Evolutionary conservation across 768 basidiomycete genomes (phyloP), one percentile per base, ranked within the genome.

Genomic region (Collybiopsis luxurians): DNA sequence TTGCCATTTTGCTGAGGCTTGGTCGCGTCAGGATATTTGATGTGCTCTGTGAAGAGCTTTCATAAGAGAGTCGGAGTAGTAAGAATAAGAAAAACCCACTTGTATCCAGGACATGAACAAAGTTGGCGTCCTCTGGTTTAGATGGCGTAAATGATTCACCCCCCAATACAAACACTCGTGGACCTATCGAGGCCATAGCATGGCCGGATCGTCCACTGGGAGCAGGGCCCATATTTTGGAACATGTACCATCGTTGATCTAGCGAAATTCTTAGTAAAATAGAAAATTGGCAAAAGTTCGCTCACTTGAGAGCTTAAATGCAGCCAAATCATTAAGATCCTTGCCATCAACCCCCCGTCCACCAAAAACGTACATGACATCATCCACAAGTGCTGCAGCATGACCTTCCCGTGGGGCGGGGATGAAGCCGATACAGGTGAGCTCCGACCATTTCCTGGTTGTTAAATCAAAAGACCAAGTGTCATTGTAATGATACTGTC

Each of bases 181-280:
- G 82, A 28, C 92, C 93, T 67, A 90, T 87, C 12, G 92, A 86
- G 6, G 95, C 93, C 95, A 99, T 96, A n/a, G 96, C 92, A 72
- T 99, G 97, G 1, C 97, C 97, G 9, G 93, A 95, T 49, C 97
- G 83, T 2, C 93, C 92, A 39, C 80, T 87, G 0, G 97, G 97
- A 15, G 92, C 84, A 17, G 96, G 96, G 0, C 97, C 97, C 97
- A 99, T 99, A 67, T 98, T 97, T 72, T 98, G 95, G 78, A 99
- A 99, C 93, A 95, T 98, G 74, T 95, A 99, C 97, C 97, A 99
- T 63, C 97, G 82, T 66, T 94, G 92, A 71, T 95, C 96, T 98
- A 68, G 28, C 45, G 43, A 17, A 10, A 24, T 46, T 59, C 40
- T 61, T 49, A 61, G 53, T 23, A 60, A 30, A 12, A 45, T 52